Evolutionary conservation across 2,329 filamentous ascomycete species (phyloP).

Genomic region (Alternaria sp.): DNA sequence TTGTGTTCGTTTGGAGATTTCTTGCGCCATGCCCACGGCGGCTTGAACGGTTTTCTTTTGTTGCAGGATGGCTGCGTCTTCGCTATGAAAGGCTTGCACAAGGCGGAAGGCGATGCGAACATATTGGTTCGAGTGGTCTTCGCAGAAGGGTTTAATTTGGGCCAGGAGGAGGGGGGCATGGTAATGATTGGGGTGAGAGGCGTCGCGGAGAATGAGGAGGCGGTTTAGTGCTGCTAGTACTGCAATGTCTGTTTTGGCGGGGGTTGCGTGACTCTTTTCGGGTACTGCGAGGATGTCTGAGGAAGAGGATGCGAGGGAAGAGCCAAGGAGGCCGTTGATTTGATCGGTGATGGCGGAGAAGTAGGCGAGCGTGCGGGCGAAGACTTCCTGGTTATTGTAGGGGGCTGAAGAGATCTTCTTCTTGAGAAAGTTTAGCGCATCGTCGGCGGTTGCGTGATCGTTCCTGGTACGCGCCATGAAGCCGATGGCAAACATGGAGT

Average conservation of each 20-base stretch:
- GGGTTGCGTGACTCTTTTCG: constrained; percentile 28
- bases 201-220: constrained; percentile 57
- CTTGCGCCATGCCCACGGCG: constrained; percentile 64
- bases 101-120: constrained; percentile 81
- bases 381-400: constrained; percentile 51
- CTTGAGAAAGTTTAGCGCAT: constrained; percentile 18
- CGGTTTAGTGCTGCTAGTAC: constrained; percentile 60
- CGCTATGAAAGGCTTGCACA: constrained; percentile 70
- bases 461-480: constrained; percentile 74
- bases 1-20: constrained; percentile 70
- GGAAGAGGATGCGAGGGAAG: constrained; percentile 72
- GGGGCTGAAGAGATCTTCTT: constrained; percentile 54
- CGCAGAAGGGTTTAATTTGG: constrained; percentile 72
- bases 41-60: constrained; percentile 79
- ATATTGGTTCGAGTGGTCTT: constrained; percentile 74
- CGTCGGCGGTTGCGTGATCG: constrained; percentile 65
- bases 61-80: constrained; percentile 72
- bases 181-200: constrained; percentile 55
- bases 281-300: constrained; percentile 66
- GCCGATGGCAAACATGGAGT: constrained; percentile 74
- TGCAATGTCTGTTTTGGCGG: constrained; percentile 53
- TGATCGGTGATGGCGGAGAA: constrained; percentile 79
- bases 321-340: constrained; percentile 74
- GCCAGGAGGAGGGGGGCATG: constrained; percentile 69
- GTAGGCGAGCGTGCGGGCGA: constrained; percentile 70